Base-by-base conservation (phyloP, 768 basidiomycete species). In the Podaxis pistillaris region DNA sequence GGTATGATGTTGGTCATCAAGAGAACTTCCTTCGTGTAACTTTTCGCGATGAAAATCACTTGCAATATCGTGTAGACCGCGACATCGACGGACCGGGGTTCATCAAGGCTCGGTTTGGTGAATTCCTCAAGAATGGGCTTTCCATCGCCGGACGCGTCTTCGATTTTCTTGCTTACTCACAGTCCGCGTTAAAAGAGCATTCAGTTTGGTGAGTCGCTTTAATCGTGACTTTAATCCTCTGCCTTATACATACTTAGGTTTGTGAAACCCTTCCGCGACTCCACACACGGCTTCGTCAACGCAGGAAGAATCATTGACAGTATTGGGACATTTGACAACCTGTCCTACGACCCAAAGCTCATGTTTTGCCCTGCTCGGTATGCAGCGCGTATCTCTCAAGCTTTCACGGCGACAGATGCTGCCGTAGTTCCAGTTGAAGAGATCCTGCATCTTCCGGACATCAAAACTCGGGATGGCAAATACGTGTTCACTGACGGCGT, bases 401-500 rank as follows among this genome's bases (percentile, higher is more conserved):
- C 87, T 0, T 92, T 91, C 71, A 90, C 89, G 1, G 83, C 89
- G 1, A 92, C 90, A 0, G 88, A 91, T 64, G 74, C 78, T 22
- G 78, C 84, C 0, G 83, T 85, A 2, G 71, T 83, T 13, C 65
- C 74, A 19, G 68, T 80, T 0, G 74, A 78, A n/a, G 85, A 89
- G 69, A 80, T 88, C 28, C 67, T 79, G 38, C n/a, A 64, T 1
- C 52, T 73, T 0, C 54, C 63, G 0, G 82, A 85, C 60, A 79
- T 81, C 56, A 63, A 66, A n/a, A 67, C 72, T 0, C 22, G 61
- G 47, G 65, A 69, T 41, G 67, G 65, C 17, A 77, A 75, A 22
- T 84, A 81, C 63, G 73, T 75, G 51, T 90, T 89, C 70, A 90
- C 89, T 0, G 90, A 91, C 68, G 90, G 89, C 5, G 84, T 88